Conservation (phyloP, 2,329 filamentous ascomycete genomes). For the Stemphylium beticola region DNA sequence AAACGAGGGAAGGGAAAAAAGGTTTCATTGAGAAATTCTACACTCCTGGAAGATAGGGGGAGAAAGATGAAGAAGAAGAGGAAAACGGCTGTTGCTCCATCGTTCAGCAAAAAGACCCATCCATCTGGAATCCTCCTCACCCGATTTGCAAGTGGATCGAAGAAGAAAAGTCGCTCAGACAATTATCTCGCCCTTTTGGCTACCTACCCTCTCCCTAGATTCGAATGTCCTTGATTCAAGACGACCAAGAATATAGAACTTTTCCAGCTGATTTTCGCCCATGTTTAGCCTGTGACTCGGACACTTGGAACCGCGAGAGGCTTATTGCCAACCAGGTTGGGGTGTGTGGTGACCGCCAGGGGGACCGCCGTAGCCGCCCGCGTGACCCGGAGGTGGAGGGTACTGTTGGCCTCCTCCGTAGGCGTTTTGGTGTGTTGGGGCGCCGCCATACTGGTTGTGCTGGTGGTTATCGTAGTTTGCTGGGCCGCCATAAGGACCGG, state of each 20-base stretch:
- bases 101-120: no score
- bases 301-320: neutral
- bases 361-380: slow-evolving; percentile 17
- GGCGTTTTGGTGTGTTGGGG: slow-evolving; percentile 19
- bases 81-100: no score
- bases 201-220: no score
- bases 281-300: neutral
- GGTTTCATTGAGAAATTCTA: no score
- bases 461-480: slow-evolving; percentile 42
- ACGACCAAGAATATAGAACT: neutral
- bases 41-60: no score
- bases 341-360: slow-evolving; percentile 15
- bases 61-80: no score
- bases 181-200: neutral
- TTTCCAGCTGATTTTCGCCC: neutral
- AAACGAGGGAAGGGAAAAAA: no score
- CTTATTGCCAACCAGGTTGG: slow-evolving; percentile 36
- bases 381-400: slow-evolving; percentile 23
- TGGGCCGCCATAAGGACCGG: slow-evolving; percentile 33
- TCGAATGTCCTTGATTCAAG: no score
- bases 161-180: neutral
- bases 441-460: slow-evolving; percentile 33
- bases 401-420: slow-evolving; percentile 25
- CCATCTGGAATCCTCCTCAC: no score
- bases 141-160: no score